Conservation (phyloP, 202 grass and related monocot genomes). For the Digitaria exilis region DNA sequence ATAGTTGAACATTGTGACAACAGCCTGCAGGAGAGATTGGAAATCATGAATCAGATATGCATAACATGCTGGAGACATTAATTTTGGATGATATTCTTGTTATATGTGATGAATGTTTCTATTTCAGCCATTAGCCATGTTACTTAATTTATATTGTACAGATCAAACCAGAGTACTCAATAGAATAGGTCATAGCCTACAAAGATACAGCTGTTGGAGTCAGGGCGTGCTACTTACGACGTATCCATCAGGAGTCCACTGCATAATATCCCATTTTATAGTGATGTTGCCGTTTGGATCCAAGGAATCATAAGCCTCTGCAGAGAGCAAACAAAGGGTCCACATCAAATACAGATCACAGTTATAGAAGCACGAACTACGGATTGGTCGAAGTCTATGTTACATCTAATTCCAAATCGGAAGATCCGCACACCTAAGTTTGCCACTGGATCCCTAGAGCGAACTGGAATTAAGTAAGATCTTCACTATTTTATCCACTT, state of each 20-base stretch:
- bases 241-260: conserved; percentile 82
- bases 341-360: conserved; percentile 33
- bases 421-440: conserved; percentile 22
- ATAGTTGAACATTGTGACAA: conserved; percentile 90
- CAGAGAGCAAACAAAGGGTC: conserved; percentile 26
- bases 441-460: background rate
- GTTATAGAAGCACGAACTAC: background rate
- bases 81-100: background rate
- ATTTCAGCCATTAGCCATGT: background rate
- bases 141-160: background rate
- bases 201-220: conserved; percentile 23
- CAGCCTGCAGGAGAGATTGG: conserved; percentile 61
- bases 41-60: conserved; percentile 7
- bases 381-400: background rate
- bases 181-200: background rate
- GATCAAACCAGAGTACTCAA: conserved; percentile 3
- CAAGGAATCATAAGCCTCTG: conserved; percentile 94
- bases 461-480: background rate
- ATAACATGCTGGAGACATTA: background rate
- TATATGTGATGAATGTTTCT: conserved; percentile 23
- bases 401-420: background rate
- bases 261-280: conserved; percentile 98
- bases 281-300: conserved; percentile 96
- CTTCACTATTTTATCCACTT: background rate
- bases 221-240: conserved; percentile 53